Evolutionary conservation across 192 early-diverging fungal genomes (phyloP), one percentile per base, ranked within the genome.

Genomic region (Phlyctochytrium bullatum): DNA sequence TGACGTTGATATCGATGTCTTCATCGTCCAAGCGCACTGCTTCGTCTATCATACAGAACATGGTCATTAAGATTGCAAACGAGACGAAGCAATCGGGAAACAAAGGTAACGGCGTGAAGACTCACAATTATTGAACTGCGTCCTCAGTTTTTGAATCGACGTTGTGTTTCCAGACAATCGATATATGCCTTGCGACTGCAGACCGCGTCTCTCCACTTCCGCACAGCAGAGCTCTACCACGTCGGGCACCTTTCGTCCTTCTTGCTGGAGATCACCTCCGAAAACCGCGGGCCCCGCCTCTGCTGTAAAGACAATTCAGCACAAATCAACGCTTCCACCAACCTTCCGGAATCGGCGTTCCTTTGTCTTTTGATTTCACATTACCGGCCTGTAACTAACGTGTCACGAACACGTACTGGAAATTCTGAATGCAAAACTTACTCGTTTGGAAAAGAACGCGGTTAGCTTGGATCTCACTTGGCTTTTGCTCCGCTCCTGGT

Each of bases 131-230:
- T 85, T 80, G 61, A 78, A 71, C 53, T 59, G 65, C 23, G 58
- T 17, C 59, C 73, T 67, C 52, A 78, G 36, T 57, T 80, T 77
- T 40, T 73, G 62, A 32, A 85, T 65, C 24, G 75, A 74, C 1
- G 80, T 65, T 1, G 77, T 58, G 56, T 76, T 83, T 32, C 83
- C 83, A 2, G 76, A 78, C 17, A 85, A 52, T 56, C 83, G 76
- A 67, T 85, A 85, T 34, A 85, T 85, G 17, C 83, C 83, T 72
- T 85, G 80, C 20, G 62, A 68, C 52, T 66, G 56, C 20, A 85
- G 61, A 64, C 72, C 78, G 23, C 78, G 69, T 25, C 52, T 12
- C 24, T 85, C 78, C 1, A 85, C 77, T 57, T 80, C 69, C 25
- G 24, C 56, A 56, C 77, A 64, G 68, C 83, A 82, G 24, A 54